phyloP scores from a whole-genome alignment of 2,329 filamentous ascomycete species.

The Aspergillus pseudoglaucus region DNA sequence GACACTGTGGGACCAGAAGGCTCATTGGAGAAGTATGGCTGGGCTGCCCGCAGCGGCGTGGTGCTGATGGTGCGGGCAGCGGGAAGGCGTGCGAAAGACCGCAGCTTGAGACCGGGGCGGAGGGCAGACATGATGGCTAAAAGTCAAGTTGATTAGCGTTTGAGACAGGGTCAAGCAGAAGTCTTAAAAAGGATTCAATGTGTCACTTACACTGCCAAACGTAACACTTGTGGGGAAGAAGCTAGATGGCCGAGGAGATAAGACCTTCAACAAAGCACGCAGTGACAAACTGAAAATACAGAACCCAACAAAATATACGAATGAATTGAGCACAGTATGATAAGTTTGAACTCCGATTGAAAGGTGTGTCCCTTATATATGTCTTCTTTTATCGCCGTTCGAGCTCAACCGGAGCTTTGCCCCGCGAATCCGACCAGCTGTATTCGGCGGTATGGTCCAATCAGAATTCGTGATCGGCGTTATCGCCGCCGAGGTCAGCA shows the following conservation, averaged over 20 bases:
- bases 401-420: background rate
- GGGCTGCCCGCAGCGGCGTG: conserved; percentile 30
- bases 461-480: background rate
- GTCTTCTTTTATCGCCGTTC: background rate
- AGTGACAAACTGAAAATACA: background rate
- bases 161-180: too few species aligned
- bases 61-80: conserved; percentile 31
- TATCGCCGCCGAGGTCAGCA: background rate
- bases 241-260: background rate
- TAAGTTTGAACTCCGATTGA: background rate
- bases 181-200: too few species aligned
- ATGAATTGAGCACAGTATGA: background rate
- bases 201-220: too few species aligned
- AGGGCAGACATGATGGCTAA: conserved; percentile 29
- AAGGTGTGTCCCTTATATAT: background rate
- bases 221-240: too few species aligned
- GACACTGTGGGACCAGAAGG: conserved; percentile 49
- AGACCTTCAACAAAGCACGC: background rate
- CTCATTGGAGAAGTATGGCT: conserved; percentile 54
- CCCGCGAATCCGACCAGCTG: background rate
- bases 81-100: conserved; percentile 27
- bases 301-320: background rate
- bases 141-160: background rate
- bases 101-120: conserved; percentile 30
- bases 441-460: background rate